Base-by-base conservation (phyloP, 106 monocot species). In the Platanthera zijinensis region DNA sequence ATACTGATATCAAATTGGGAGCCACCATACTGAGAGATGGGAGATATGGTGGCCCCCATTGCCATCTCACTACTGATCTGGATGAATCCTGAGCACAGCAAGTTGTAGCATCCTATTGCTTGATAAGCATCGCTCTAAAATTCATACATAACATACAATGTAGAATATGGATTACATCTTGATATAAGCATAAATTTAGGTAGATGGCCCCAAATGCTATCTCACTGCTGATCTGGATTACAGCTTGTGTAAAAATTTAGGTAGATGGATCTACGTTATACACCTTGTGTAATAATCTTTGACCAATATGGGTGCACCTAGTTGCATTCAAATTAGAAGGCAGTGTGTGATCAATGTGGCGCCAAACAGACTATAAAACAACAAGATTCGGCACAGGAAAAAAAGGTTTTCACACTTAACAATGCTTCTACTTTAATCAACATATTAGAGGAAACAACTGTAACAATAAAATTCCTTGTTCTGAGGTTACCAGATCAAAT, bases 41-140 rank as follows among this genome's bases (percentile, higher is more conserved):
- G 92, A 82, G 64, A 89, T 74, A 95, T 89, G 82, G 80, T 92
- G 56, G 89, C 89, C 11, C 91, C 91, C 84, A 95, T 84, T 17
- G 89, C 91, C 11, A 92, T 83, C 49, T 91, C 84, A 76, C 73
- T 87, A 78, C 84, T 95, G 15, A 86, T 78, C 80, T 95, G 95
- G 71, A 95, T 78, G 81, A 95, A 95, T 6, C 95, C 95, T 45
- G 95, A 87, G 69, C 95, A 95, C 17, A 92, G 77, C 10, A 95
- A 78, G 80, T 95, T 95, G 84, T 95, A 91, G 81, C 95, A 95
- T 25, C 95, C 95, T 56, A 87, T 92, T 48, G 87, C 87, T 81
- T 95, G 87, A 66, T 95, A 95, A 15, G 85, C 87, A 84, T 95
- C 95, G 71, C 87, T 89, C 95, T 95, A 81, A 50, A 45, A 45